phyloP scores from a whole-genome alignment of 192 early-diverging fungal species.

The Rhizophagus prolifer region DNA sequence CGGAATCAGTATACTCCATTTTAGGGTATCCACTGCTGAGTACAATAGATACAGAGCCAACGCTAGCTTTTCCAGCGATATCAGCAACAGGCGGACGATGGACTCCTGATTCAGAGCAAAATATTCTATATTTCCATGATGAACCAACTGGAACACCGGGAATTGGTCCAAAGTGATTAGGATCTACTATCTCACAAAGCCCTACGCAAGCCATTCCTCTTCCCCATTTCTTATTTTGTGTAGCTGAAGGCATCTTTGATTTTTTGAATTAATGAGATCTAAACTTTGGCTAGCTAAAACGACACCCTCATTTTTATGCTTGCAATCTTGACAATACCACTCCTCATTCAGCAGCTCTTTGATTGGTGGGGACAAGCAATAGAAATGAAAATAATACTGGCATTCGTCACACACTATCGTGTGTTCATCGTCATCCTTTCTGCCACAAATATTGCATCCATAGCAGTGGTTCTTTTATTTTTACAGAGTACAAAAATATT shows the following conservation, averaged over 20 bases:
- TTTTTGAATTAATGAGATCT: slow-evolving; percentile 37
- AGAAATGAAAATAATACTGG: slow-evolving; percentile 53
- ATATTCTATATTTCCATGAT: slow-evolving; percentile 51
- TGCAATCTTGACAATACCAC: slow-evolving; percentile 52
- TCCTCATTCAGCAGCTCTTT: slow-evolving; percentile 43
- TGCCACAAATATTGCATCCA: slow-evolving; percentile 51
- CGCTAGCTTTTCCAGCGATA: slow-evolving; percentile 53
- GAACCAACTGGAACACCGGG: slow-evolving; percentile 62
- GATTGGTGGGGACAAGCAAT: slow-evolving; percentile 47
- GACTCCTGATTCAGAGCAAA: slow-evolving; percentile 52
- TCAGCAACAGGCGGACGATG: slow-evolving; percentile 64
- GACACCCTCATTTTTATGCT: slow-evolving; percentile 45
- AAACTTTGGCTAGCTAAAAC: slow-evolving; percentile 42
- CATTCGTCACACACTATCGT: slow-evolving; percentile 64
- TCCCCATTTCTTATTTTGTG: slow-evolving; percentile 53
- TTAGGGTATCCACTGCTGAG: slow-evolving; percentile 64
- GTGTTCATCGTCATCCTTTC: slow-evolving; percentile 54
- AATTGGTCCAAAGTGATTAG: slow-evolving; percentile 43
- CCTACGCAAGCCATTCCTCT: slow-evolving; percentile 57
- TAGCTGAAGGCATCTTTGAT: slow-evolving; percentile 56
- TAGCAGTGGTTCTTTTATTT: slow-evolving; percentile 39
- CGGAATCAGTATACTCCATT: slow-evolving; percentile 69
- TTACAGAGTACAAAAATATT: slow-evolving; percentile 45
- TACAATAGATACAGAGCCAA: slow-evolving; percentile 61
- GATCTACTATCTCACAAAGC: slow-evolving; percentile 22